Evolutionary conservation across 192 early-diverging fungal genomes (phyloP), one percentile per base, ranked within the genome.

Genomic region (Coemansia brasiliensis): DNA sequence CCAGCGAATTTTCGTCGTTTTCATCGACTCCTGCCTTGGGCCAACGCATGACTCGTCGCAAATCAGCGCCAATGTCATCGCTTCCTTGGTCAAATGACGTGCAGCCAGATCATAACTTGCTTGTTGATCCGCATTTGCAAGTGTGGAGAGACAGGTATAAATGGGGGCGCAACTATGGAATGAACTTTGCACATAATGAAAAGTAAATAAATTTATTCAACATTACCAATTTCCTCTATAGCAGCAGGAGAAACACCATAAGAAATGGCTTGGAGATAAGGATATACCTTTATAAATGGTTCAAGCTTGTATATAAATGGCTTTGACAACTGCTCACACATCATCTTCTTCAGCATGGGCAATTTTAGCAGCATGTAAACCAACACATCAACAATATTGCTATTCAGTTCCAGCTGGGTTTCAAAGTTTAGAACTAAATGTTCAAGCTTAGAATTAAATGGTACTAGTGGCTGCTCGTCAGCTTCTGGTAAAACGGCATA

Each of bases 121-220:
- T 77, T 4, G 74, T 64, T 25, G 74, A 77, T 5, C 74, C 74
- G 7, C 52, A 71, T 4, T 57, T 77, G 10, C 74, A 77, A 64
- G 64, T 67, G 35, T 77, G 74, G 74, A 44, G 74, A 20, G 64
- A 70, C 58, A 39, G 74, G 9, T 77, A 77, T 60, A 77, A 71
- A 54, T 77, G 74, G 74, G 74, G 74, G 32, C 53, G 74, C 5
- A 52, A 63, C 44, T 77, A 77, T 49, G 74, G 74, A 4, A 63
- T 77, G 62, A 77, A 77, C 64, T 77, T 67, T 63, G 67, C 74
- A 0, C 74, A 77, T 44, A 77, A 77, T 60, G 74, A 76, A 52
- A 51, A 40, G 13, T 67, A 59, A 55, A 20, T 55, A 40, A 18
- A 25, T 16, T 35, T 35, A 35, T 35, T 35, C 32, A 35, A 9